phyloP scores from a whole-genome alignment of 176 grass and related monocot genomes.

The Raddia distichophylla region DNA sequence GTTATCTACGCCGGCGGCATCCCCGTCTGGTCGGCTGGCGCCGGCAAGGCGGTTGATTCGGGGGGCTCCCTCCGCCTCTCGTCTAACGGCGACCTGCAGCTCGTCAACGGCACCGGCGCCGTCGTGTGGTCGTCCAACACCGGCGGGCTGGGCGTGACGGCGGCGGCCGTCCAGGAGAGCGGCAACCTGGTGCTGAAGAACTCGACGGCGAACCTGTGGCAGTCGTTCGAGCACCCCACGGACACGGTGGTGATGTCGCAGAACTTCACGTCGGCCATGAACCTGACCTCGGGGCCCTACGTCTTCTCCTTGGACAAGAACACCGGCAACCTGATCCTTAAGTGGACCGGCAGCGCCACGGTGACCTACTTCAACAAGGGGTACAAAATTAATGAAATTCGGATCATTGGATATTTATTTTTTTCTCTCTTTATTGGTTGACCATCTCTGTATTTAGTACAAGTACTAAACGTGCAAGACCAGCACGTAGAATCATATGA shows the following conservation, averaged over 20 bases:
- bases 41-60: slow-evolving; percentile 59
- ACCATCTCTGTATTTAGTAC: too few species aligned
- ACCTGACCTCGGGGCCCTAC: slow-evolving; percentile 54
- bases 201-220: slow-evolving; percentile 50
- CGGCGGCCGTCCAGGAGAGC: slow-evolving; percentile 52
- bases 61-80: slow-evolving; percentile 62
- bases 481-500: too few species aligned
- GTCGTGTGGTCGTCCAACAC: slow-evolving; percentile 74
- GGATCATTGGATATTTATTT: too few species aligned
- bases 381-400: slow-evolving; percentile 38
- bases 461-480: too few species aligned
- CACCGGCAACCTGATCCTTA: slow-evolving; percentile 78
- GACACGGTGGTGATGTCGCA: slow-evolving; percentile 82
- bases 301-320: slow-evolving; percentile 43
- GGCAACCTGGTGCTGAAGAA: slow-evolving; percentile 75
- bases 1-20: slow-evolving; percentile 66
- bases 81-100: slow-evolving; percentile 65
- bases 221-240: slow-evolving; percentile 72
- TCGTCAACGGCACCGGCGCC: slow-evolving; percentile 68
- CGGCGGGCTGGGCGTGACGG: slow-evolving; percentile 36
- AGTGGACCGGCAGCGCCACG: slow-evolving; percentile 33
- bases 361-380: slow-evolving; percentile 86
- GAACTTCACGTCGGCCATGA: slow-evolving; percentile 52
- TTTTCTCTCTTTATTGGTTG: too few species aligned
- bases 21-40: slow-evolving; percentile 59